Conservation (phyloP, 1,139 yeast genomes). For the Geotrichum phurueaensis region DNA sequence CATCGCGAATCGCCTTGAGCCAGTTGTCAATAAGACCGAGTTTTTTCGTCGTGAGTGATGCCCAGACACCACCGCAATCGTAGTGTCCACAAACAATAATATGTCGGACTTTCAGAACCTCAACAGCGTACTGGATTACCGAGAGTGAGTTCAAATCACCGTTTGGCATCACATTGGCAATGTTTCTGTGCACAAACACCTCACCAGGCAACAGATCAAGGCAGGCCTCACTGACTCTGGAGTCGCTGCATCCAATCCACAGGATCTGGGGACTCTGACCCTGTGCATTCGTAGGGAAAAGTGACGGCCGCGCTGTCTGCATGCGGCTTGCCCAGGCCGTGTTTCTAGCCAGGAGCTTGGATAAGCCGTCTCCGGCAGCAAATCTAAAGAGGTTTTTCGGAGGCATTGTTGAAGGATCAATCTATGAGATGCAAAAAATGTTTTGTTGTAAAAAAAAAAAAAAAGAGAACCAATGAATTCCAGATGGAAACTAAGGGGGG, state of each 20-base stretch:
- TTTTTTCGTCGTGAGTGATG: conserved; percentile 64
- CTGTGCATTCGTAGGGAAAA: conserved; percentile 63
- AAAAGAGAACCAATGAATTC: not conserved
- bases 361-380: conserved; percentile 35
- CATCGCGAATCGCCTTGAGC: conserved; percentile 69
- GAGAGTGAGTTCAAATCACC: conserved; percentile 75
- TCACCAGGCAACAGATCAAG: conserved; percentile 83
- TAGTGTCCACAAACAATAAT: conserved; percentile 95
- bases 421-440: not conserved
- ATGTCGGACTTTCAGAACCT: conserved; percentile 74
- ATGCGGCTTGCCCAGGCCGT: conserved; percentile 58
- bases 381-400: conserved; percentile 28
- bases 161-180: conserved; percentile 73
- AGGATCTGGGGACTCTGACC: conserved; percentile 93
- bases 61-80: conserved; percentile 95
- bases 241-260: conserved; percentile 95
- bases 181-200: conserved; percentile 86
- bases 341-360: conserved; percentile 66
- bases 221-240: conserved; percentile 79
- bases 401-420: not conserved
- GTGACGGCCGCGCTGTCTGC: conserved; percentile 53
- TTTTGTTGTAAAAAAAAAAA: not conserved
- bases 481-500: too few relatives aligned
- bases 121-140: conserved; percentile 85
- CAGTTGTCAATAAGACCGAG: conserved; percentile 71